These are phyloP conservation scores for Globisporangium irregulare DNA, from an alignment of 352 stramenopile genomes.

Conservation along the genomic window DNA sequence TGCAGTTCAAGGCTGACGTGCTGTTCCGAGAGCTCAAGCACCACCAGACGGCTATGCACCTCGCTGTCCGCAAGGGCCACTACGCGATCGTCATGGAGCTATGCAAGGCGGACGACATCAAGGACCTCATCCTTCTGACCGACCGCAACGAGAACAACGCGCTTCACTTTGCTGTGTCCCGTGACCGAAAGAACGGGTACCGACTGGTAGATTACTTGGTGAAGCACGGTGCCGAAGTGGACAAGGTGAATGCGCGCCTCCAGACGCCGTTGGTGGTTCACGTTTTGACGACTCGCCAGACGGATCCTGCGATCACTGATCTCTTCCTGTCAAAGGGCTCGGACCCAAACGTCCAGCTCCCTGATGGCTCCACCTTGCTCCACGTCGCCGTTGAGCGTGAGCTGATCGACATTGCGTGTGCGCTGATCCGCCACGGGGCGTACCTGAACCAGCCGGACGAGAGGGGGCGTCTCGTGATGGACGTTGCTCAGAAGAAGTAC, in stretches of 20 bases:
- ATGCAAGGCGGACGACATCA: constrained; percentile 69
- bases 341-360: constrained; percentile 67
- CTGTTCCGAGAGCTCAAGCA: constrained; percentile 86
- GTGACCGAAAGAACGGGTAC: constrained; percentile 79
- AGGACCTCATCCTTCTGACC: constrained; percentile 63
- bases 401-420: constrained; percentile 75
- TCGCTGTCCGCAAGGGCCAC: constrained; percentile 80
- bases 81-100: constrained; percentile 86
- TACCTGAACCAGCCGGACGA: constrained; percentile 72
- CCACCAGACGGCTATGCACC: constrained; percentile 77
- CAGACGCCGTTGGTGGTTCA: constrained; percentile 80
- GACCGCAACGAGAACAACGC: constrained; percentile 86
- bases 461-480: constrained; percentile 70
- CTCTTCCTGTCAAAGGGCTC: constrained; percentile 63
- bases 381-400: constrained; percentile 82
- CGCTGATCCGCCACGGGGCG: constrained; percentile 65
- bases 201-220: constrained; percentile 82
- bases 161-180: constrained; percentile 79
- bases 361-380: constrained; percentile 79
- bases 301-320: constrained; percentile 74
- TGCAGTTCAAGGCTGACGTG: constrained; percentile 84
- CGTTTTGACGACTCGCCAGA: constrained; percentile 85
- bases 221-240: constrained; percentile 75
- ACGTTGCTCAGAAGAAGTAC: constrained; percentile 77
- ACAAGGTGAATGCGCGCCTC: constrained; percentile 82